Base-by-base conservation (phyloP, 2,329 filamentous ascomycete genomes). In the Hortaea sp. region DNA sequence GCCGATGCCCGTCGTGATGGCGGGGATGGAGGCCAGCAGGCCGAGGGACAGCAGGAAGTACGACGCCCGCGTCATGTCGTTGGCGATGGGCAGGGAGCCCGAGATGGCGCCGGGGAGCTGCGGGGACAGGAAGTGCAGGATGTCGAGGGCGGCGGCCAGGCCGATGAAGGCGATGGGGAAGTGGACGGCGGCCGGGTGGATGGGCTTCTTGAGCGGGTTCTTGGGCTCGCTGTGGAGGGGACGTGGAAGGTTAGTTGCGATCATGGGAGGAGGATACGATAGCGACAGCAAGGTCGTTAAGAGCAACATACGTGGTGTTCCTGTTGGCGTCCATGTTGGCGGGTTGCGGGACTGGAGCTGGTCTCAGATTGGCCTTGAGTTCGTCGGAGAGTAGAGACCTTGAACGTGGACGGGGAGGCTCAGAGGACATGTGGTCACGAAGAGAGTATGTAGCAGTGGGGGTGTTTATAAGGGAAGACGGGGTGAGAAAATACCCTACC, bases 121-220 rank as follows among this genome's bases (percentile, higher is more conserved):
- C n/a, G 62, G 56, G 44, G 61, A 55, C 12, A 61, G 58, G 46
- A 59, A 57, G 56, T 67, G 60, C 46, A 69, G 52, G 30, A 63
- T 61, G 54, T 73, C 70, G 48, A 72, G 65, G 39, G 49, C 63
- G 42, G 65, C 69, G 32, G 67, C 64, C 10, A 71, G 58, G 39
- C 62, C 54, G 48, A 69, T 63, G 58, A 72, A 71, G 46, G 69
- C 64, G 44, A 74, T 63, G 13, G 71, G 70, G 56, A 70, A 71
- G 58, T 74, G 71, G 39, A 73, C 68, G 7, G 64, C 59, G 28
- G 69, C 68, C 42, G 69, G 69, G 53, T 74, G 70, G 38, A 62
- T 57, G 44, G 71, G 70, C 52, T 70, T 68, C 44, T 44, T 44
- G 43, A 45, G 43, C 13, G 47, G 46, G 37, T 32, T 45, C 39